Evolutionary conservation across 345 rosid species (phyloP).

Genomic region (Psidium guajava): DNA sequence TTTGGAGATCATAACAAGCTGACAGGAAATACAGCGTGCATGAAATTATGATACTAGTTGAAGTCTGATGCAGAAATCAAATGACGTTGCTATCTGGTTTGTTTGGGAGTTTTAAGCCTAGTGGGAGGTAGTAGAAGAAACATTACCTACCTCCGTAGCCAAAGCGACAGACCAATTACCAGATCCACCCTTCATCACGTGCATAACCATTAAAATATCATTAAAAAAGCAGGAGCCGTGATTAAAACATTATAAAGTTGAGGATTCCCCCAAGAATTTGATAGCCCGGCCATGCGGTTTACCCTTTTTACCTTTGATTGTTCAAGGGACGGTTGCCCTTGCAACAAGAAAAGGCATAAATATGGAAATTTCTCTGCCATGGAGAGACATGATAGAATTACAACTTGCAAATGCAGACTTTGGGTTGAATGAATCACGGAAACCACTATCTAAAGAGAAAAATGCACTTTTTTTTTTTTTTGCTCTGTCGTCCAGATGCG

Average conservation of each 20-base stretch:
- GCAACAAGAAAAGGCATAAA: neutral
- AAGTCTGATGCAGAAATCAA: neutral
- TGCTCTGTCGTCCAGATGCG: neutral
- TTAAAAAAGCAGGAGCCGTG: neutral
- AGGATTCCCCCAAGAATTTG: neutral
- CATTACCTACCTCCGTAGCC: neutral
- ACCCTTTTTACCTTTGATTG: neutral
- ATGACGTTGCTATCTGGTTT: neutral
- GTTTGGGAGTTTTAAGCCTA: neutral
- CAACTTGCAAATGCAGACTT: neutral
- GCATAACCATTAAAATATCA: neutral
- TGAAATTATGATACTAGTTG: neutral
- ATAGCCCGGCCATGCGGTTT: neutral
- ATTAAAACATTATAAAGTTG: slow-evolving; percentile 7
- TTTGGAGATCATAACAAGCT: neutral
- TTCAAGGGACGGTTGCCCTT: neutral
- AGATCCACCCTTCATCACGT: neutral
- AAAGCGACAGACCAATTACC: neutral
- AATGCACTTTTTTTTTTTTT: neutral
- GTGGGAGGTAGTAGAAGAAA: neutral
- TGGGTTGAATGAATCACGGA: neutral
- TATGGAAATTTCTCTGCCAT: neutral
- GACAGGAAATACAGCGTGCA: neutral
- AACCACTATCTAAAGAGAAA: neutral
- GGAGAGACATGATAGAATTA: neutral